Evolutionary conservation across 2,329 filamentous ascomycete genomes (phyloP), one percentile per base, ranked within the genome.

Genomic region (Nemania sp.): DNA sequence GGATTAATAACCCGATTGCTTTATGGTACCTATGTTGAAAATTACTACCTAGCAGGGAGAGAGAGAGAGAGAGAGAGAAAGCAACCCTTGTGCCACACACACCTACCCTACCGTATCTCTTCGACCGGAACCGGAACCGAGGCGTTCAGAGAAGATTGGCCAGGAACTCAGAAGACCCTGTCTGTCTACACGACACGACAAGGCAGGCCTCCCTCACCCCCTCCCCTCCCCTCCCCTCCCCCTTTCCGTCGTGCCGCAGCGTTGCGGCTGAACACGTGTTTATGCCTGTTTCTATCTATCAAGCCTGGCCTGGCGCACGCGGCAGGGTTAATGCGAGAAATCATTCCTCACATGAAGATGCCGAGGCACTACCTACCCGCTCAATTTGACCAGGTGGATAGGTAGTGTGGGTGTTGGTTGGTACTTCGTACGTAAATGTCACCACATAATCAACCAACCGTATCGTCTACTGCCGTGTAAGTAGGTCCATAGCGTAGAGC

Each of bases 271-370:
- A 49, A 35, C 47, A 49, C 47, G 47, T 49, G 47, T 49, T 49
- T 49, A 49, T 49, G 47, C 47, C 18, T 35, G 47, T 49, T 34
- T 20, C 5, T 32, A 10, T 45, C 25, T 29, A 9, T 18, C n/a
- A n/a, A n/a, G n/a, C n/a, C 9, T 17, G 9, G n/a, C 4, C 29
- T 3, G 1, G 18, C 6, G 7, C n/a, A 11, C 10, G 39, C 39
- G 37, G 46, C 29, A 46, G 40, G 48, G 55, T 39, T 46, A 35
- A 45, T 52, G 55, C 55, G 55, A 52, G 47, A 29, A 46, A 52
- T 51, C 55, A 25, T 45, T 52, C 40, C 11, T 52, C 34, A 29
- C 54, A 57, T 43, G 39, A 17, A 54, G 42, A 20, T 57, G 47
- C 55, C 47, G 39, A 55, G 29, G 42, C 29, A 20, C n/a, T 39